Evolutionary conservation across 2,329 filamentous ascomycete genomes (phyloP), one percentile per base, ranked within the genome.

Genomic region (Stemphylium lycopersici): DNA sequence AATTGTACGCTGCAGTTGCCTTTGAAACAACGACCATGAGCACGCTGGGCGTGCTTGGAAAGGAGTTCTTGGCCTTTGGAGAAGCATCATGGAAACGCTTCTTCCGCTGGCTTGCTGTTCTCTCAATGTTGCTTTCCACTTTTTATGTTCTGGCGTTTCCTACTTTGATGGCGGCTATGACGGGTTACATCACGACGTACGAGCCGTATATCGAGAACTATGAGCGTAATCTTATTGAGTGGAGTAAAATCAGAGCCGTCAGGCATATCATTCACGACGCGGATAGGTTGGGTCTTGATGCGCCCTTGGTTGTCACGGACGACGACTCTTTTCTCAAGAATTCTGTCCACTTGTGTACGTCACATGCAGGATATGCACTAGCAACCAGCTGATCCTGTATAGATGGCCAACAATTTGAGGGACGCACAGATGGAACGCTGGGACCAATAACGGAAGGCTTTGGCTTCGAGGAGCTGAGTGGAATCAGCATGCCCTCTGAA

Each of bases 111-210:
- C 50, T 73, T 29, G 66, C 62, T 1, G 50, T 71, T 33, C 40
- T 70, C 11, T 60, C 63, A 13, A 72, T 75, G 54, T 49, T 76
- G 3, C 54, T 77, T 8, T 64, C 62, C 5, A 70, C 66, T 4
- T 22, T 69, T 3, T 77, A 74, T 52, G 69, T 76, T 31, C 56
- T 76, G 6, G 57, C 65, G 6, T 72, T 76, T 24, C 74, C 75
- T 13, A 77, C 75, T 2, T 58, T 76, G 7, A 65, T 75, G 59
- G 70, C 66, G 3, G 75, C 75, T 4, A 75, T 76, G 71, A 76
- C 71, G 11, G 75, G 75, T n/a, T 77, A 76, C 48, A 70, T 74
- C 12, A 67, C 66, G 31, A 69, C 65, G 3, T 69, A 62, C 29
- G 51, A 66, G 41, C 60, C 67, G 11, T 73, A 72, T 41, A 37